Base-by-base conservation (phyloP, 371 early-diverging fungal genomes). In the Mucor racemosus region DNA sequence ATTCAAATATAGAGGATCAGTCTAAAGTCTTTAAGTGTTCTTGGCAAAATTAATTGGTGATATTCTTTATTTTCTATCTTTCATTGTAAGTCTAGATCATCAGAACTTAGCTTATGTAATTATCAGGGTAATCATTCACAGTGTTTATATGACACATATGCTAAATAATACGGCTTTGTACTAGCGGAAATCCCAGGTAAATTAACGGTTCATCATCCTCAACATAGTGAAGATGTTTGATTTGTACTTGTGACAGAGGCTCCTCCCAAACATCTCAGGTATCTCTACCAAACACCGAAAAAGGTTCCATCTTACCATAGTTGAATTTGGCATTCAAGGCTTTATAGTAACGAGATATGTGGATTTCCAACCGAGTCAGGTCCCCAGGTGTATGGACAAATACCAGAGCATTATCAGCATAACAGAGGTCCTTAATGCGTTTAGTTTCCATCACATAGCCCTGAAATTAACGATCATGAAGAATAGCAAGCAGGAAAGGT, bases 271-370 rank as follows among this genome's bases (percentile, higher is more conserved):
- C 9, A 14, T 39, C 9, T 41, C 66, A 60, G 11, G 42, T 31
- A 1, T 39, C 48, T 5, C 36, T 0, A 21, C 69, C 69, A 14
- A 64, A 63, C 2, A 68, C 10, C 5, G 60, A 63, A 21, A 64
- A 33, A 0, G 64, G 41, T n/a, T 55, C 61, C 0, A 53, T 39
- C 40, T 68, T 68, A 8, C 56, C 14, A 13, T 42, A 40, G 14
- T 68, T 68, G 14, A 68, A 44, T 21, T 42, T 58, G 6, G 64
- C 60, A 60, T 68, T 68, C 4, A 58, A 68, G 9, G 61, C 61
- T 4, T 15, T 3, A 42, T 56, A 60, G 39, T 41, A 66, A 0
- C 1, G 13, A 19, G 5, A 0, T 15, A 66, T 38, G n/a, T 60
- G 55, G 9, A 1, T 11, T 26, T 56, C 15, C 3, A 65, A 44